phyloP scores from a whole-genome alignment of 2,329 filamentous ascomycete genomes.

The Magnaporthiopsis incrustans region DNA sequence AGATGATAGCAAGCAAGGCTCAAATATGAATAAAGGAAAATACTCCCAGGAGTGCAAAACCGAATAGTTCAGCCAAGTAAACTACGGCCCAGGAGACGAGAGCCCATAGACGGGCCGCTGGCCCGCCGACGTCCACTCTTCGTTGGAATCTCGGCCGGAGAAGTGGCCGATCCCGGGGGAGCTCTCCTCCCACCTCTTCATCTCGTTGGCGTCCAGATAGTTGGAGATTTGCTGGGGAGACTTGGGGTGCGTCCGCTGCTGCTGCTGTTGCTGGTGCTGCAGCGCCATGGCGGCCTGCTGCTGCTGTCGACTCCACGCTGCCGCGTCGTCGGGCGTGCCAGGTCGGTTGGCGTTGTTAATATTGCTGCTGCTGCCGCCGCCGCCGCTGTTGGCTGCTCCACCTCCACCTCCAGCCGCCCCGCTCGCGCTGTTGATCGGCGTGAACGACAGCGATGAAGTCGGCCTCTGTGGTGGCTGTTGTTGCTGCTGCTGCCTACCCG shows the following conservation, averaged over 20 bases:
- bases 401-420: background rate
- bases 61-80: background rate
- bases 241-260: background rate
- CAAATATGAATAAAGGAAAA: background rate
- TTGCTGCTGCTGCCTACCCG: slow-evolving; percentile 16
- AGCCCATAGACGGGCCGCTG: background rate
- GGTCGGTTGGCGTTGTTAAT: background rate
- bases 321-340: background rate
- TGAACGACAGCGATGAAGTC: background rate
- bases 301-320: slow-evolving; percentile 5
- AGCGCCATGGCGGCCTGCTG: background rate
- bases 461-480: background rate
- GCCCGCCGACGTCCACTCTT: background rate
- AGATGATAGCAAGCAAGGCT: too few relatives aligned
- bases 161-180: slow-evolving; percentile 19
- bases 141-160: slow-evolving; percentile 15
- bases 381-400: background rate
- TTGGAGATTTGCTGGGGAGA: slow-evolving; percentile 11
- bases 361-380: background rate
- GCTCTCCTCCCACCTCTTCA: slow-evolving; percentile 17
- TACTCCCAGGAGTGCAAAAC: background rate
- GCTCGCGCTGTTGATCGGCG: background rate
- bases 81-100: background rate
- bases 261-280: background rate
- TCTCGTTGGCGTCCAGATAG: slow-evolving; percentile 11